A percentile compares a stretch with the other conserved stretches of the same genome.
phyloP scores from a whole-genome alignment of 2,329 filamentous ascomycete species.

The Colletotrichum falcatum region DNA sequence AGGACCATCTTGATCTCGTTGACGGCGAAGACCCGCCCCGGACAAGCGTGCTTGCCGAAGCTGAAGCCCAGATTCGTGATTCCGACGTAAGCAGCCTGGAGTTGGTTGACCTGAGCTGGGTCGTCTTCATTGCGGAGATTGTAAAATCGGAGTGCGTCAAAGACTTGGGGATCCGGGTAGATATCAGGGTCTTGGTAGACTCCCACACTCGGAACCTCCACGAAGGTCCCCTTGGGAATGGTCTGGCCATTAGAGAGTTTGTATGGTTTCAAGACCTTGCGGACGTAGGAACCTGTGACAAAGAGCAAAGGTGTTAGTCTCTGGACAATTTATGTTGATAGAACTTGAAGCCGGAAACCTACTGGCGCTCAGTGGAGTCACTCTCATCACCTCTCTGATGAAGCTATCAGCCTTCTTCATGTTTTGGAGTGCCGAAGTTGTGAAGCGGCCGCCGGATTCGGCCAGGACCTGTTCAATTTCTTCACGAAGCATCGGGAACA shows the following conservation, averaged over 20 bases:
- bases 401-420: constrained; percentile 56
- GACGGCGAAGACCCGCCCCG: constrained; percentile 31
- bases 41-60: constrained; percentile 38
- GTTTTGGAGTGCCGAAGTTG: constrained; percentile 50
- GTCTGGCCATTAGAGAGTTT: constrained; percentile 65
- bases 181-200: constrained; percentile 51
- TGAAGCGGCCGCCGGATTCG: constrained; percentile 48
- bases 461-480: constrained; percentile 58
- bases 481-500: constrained; percentile 62
- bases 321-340: background rate
- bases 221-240: constrained; percentile 56
- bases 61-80: constrained; percentile 29
- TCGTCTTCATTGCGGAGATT: constrained; percentile 47
- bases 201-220: constrained; percentile 55
- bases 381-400: constrained; percentile 51
- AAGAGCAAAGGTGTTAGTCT: background rate
- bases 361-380: constrained; percentile 56
- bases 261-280: constrained; percentile 61
- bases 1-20: constrained; percentile 38
- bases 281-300: background rate
- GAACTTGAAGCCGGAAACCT: background rate
- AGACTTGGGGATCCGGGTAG: constrained; percentile 55
- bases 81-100: constrained; percentile 52
- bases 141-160: constrained; percentile 63
- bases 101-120: constrained; percentile 46